A percentile compares a stretch with the other conserved stretches of the same genome.
Evolutionary conservation across 1,284 basidiomycete genomes (phyloP).

Genomic region (Singerocomus inundabilis): DNA sequence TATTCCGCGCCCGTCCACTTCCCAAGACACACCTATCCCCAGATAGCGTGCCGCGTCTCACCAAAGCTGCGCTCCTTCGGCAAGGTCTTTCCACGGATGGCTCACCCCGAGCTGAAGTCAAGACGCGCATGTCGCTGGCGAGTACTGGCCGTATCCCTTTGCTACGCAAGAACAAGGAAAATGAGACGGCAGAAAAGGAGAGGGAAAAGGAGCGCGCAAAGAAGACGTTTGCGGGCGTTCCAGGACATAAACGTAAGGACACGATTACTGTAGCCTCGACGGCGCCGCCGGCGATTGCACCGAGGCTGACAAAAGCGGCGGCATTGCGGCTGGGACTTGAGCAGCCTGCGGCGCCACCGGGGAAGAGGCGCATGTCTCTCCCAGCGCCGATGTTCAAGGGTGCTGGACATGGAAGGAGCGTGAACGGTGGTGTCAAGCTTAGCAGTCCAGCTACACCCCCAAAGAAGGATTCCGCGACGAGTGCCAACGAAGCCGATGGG

Average conservation of each 20-base stretch:
- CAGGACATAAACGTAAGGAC: slow-evolving; percentile 69
- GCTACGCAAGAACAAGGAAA: slow-evolving; percentile 28
- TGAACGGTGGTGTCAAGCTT: slow-evolving; percentile 8
- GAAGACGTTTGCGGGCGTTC: slow-evolving; percentile 69
- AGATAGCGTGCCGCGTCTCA: slow-evolving; percentile 74
- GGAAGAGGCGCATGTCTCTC: slow-evolving; percentile 29
- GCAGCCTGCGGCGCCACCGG: slow-evolving; percentile 35
- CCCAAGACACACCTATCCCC: slow-evolving; percentile 62
- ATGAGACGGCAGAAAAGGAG: slow-evolving; percentile 38
- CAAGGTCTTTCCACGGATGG: slow-evolving; percentile 46
- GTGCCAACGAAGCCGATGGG: slow-evolving; percentile 31
- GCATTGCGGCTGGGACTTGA: slow-evolving; percentile 59
- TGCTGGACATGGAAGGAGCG: background rate
- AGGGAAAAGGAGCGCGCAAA: slow-evolving; percentile 56
- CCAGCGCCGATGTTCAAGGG: slow-evolving; percentile 13
- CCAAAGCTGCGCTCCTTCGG: slow-evolving; percentile 74
- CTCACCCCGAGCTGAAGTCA: slow-evolving; percentile 24
- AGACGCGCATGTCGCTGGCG: slow-evolving; percentile 33
- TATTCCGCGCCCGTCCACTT: slow-evolving; percentile 71
- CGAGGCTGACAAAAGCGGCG: slow-evolving; percentile 72
- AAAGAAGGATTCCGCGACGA: slow-evolving; percentile 14
- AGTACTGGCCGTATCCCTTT: slow-evolving; percentile 32
- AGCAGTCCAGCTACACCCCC: slow-evolving; percentile 1
- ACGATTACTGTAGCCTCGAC: slow-evolving; percentile 72
- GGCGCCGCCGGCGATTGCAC: slow-evolving; percentile 66